Conservation (phyloP, 2,329 filamentous ascomycete genomes). For the Metarhizium guizhouense region DNA sequence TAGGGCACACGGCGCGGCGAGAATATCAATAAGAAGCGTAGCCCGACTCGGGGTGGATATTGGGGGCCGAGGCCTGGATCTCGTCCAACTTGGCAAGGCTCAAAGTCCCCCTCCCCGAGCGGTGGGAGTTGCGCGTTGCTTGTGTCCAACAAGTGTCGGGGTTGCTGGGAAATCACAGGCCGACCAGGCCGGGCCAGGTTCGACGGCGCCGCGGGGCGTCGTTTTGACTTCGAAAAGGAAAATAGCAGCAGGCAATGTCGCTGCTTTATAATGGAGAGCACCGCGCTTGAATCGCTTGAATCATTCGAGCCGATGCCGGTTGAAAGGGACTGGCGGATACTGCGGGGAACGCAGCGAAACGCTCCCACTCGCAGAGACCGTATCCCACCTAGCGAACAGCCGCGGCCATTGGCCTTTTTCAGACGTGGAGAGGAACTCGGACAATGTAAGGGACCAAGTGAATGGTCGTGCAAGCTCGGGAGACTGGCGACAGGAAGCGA, state of each 20-base stretch:
- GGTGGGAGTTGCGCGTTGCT: not conserved
- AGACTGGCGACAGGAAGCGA: not conserved
- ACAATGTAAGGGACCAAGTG: constrained; percentile 4
- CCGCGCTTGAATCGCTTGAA: not conserved
- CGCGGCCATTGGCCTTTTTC: constrained; percentile 45
- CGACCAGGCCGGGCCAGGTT: constrained; percentile 3
- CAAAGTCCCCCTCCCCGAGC: constrained; percentile 3
- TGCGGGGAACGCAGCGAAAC: constrained; percentile 39
- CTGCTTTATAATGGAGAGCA: not conserved
- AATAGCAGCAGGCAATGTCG: not conserved
- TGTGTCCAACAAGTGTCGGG: not conserved
- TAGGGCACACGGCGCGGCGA: not conserved
- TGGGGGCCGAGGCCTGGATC: not conserved
- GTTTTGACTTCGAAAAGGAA: not conserved
- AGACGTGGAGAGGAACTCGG: constrained; percentile 9
- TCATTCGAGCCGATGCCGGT: constrained; percentile 7
- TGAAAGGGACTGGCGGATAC: constrained; percentile 30
- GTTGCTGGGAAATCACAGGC: not conserved
- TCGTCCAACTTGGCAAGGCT: not conserved
- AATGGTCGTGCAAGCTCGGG: not conserved
- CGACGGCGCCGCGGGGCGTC: not conserved
- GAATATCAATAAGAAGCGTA: not conserved
- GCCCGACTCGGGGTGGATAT: not conserved
- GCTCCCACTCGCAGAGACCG: constrained; percentile 49
- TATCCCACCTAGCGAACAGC: constrained; percentile 42